These are phyloP conservation scores for Aspergillus sp. DNA, from an alignment of 2,329 filamentous ascomycete genomes.

Conservation along the genomic window DNA sequence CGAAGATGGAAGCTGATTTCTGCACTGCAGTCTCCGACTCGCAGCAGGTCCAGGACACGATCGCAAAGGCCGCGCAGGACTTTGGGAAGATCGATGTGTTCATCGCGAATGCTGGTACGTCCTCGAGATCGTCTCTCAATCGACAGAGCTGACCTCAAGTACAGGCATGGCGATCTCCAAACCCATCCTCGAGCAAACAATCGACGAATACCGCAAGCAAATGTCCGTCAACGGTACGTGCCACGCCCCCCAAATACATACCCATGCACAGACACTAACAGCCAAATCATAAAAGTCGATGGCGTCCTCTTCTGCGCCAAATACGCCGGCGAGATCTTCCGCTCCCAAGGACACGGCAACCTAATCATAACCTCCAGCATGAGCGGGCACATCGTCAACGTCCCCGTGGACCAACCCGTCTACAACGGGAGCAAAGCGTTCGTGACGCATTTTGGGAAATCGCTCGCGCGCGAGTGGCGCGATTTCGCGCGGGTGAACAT, in stretches of 20 bases:
- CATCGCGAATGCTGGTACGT: conserved; percentile 49
- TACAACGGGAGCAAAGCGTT: conserved; percentile 63
- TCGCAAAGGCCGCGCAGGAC: conserved; percentile 42
- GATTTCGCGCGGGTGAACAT: conserved; percentile 63
- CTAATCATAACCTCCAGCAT: conserved; percentile 59
- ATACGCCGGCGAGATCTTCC: conserved; percentile 50
- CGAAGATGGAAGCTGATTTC: not conserved
- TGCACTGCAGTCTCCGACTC: conserved; percentile 41
- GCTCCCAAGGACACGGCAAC: conserved; percentile 44
- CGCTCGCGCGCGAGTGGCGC: conserved; percentile 60
- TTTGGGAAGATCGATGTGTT: conserved; percentile 52
- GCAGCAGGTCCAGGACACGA: conserved; percentile 39
- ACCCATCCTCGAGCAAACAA: conserved; percentile 57
- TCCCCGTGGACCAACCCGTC: conserved; percentile 58
- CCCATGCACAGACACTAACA: not conserved
- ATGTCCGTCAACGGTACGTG: conserved; percentile 59
- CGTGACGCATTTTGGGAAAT: conserved; percentile 61
- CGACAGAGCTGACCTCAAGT: conserved; percentile 7
- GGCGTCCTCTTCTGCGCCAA: conserved; percentile 53
- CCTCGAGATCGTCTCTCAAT: too few species aligned
- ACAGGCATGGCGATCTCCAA: conserved; percentile 59
- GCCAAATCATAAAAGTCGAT: conserved; percentile 42
- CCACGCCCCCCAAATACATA: not conserved
- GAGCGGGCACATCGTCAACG: conserved; percentile 57
- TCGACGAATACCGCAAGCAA: conserved; percentile 57